These are phyloP conservation scores for Musa troglodytarum DNA, from an alignment of 176 grass and related monocot genomes.

Conservation along the genomic window DNA sequence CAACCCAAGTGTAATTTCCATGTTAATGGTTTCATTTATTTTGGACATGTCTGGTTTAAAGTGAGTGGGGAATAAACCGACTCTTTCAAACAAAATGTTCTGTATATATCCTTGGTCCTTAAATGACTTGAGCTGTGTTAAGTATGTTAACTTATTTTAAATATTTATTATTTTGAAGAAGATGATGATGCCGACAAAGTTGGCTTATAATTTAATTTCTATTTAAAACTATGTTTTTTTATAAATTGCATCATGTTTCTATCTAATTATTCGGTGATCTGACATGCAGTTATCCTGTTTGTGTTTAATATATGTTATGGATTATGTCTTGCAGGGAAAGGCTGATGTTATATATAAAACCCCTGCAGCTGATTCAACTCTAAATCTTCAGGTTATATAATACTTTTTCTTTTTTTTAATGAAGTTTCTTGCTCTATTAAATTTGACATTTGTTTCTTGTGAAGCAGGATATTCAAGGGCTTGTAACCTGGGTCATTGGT, in stretches of 20 bases:
- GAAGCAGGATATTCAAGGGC: constrained; percentile 72
- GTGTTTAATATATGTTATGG: not conserved
- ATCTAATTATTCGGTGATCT: not conserved
- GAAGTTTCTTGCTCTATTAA: not conserved
- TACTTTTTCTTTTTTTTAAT: not conserved
- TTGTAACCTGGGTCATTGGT: constrained; percentile 81
- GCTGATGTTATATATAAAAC: constrained; percentile 67
- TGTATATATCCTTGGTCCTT: not conserved
- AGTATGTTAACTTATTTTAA: not conserved
- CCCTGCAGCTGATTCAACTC: constrained; percentile 35
- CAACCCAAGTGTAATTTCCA: not conserved
- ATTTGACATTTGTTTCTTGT: not conserved
- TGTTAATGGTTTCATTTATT: not conserved
- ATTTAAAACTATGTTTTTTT: not conserved
- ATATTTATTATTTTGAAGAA: not conserved
- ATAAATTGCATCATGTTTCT: not conserved
- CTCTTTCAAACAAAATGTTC: not conserved
- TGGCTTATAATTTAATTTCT: not conserved
- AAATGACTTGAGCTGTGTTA: not conserved
- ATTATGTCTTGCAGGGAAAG: constrained; percentile 44
- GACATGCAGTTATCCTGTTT: not conserved
- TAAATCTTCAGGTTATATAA: constrained; percentile 59
- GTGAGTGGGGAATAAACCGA: not conserved
- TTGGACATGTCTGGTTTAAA: not conserved
- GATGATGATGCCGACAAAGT: not conserved